These are phyloP conservation scores for Epicoccum sorghinum DNA, from an alignment of 2,329 filamentous ascomycete genomes.

Conservation along the genomic window DNA sequence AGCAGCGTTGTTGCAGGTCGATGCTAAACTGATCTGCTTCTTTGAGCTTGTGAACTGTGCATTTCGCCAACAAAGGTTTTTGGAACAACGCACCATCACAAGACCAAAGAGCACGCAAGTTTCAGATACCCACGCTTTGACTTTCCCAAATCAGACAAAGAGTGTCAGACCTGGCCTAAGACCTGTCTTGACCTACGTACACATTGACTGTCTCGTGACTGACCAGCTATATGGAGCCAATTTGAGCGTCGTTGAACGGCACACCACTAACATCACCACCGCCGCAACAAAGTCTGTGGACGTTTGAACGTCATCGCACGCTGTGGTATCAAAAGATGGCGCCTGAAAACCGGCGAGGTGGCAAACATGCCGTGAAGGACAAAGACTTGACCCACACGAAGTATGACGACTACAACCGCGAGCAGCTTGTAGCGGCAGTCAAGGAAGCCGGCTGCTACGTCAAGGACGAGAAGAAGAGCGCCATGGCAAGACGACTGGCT, in stretches of 20 bases:
- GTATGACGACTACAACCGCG: conserved; percentile 35
- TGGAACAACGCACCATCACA: neutral
- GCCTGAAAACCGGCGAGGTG: conserved; percentile 34
- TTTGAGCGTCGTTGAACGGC: too few relatives aligned
- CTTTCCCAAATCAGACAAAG: too few relatives aligned
- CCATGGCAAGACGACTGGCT: conserved; percentile 33
- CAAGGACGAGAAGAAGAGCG: conserved; percentile 40
- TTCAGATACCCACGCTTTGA: too few relatives aligned
- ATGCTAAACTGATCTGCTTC: neutral
- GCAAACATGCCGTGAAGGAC: conserved; percentile 38
- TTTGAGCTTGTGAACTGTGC: neutral
- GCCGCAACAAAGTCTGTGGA: too few relatives aligned
- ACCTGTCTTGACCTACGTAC: too few relatives aligned
- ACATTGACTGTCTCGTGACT: too few relatives aligned
- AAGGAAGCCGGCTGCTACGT: conserved; percentile 30
- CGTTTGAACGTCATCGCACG: too few relatives aligned
- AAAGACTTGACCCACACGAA: conserved; percentile 35
- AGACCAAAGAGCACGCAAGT: neutral
- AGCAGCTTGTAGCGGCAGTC: conserved; percentile 26
- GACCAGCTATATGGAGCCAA: too few relatives aligned
- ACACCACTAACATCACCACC: too few relatives aligned
- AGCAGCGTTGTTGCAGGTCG: neutral
- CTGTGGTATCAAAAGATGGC: conserved; percentile 2
- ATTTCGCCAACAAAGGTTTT: neutral
- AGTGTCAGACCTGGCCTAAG: too few relatives aligned